Percentiles rank a stretch among this genome's conserved stretches.
These are phyloP conservation scores for Boletus rubroflammeus DNA, from an alignment of 768 basidiomycete genomes.

Conservation along the genomic window DNA sequence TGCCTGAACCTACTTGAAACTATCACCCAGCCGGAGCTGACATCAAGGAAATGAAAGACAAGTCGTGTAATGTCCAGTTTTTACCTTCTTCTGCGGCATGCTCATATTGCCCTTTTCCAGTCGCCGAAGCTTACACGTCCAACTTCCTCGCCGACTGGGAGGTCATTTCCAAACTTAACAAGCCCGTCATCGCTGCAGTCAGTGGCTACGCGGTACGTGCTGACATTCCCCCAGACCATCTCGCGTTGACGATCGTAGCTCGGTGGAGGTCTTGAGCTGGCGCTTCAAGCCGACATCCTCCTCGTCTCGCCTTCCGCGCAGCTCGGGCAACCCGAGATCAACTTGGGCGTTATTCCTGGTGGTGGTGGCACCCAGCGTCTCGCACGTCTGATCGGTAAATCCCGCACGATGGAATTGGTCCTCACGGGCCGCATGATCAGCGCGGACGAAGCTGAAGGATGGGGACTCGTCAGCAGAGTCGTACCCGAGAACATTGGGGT, in stretches of 20 bases:
- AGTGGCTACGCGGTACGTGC: conserved; percentile 83
- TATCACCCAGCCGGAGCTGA: conserved; percentile 78
- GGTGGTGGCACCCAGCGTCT: conserved; percentile 94
- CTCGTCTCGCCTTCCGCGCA: conserved; percentile 85
- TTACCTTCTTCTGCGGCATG: neutral
- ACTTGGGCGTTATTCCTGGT: conserved; percentile 91
- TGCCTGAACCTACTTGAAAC: neutral
- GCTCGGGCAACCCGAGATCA: conserved; percentile 97
- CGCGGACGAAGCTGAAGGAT: conserved; percentile 78
- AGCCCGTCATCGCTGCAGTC: conserved; percentile 95
- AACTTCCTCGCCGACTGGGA: conserved; percentile 88
- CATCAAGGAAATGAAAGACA: conserved; percentile 99
- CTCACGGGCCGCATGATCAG: conserved; percentile 81
- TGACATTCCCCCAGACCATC: neutral
- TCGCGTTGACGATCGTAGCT: conserved; percentile 50
- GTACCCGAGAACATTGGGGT: conserved; percentile 78
- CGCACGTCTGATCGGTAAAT: conserved; percentile 82
- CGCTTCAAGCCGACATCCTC: conserved; percentile 95
- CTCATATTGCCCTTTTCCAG: conserved; percentile 35
- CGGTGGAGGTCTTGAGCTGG: conserved; percentile 95
- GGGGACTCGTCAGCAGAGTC: conserved; percentile 86
- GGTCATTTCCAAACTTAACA: conserved; percentile 65
- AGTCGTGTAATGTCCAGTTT: conserved; percentile 60
- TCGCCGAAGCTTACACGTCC: conserved; percentile 80
- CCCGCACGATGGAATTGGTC: conserved; percentile 90